Evolutionary conservation across 2,329 filamentous ascomycete species (phyloP), one percentile per base, ranked within the genome.

Genomic region (Pseudogymnoascus sp.): DNA sequence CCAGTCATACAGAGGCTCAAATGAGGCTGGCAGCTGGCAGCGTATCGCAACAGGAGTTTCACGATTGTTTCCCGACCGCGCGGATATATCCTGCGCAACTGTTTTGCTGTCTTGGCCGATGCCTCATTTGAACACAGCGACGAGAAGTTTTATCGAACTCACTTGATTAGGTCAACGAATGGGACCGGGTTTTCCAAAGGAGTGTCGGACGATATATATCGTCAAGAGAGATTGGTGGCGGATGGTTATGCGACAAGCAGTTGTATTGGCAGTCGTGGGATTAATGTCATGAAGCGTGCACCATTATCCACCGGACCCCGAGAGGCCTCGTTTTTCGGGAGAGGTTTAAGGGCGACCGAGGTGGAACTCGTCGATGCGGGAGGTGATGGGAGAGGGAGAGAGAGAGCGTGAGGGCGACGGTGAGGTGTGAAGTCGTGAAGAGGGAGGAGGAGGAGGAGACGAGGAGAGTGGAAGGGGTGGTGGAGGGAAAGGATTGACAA

Each of bases 111-210:
- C 12, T 16, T 16, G 7, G 26, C 31, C 46, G 35, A 59, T 43
- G 35, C 61, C 61, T 64, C 60, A 41, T 41, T 26, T 53, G 56
- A 62, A 40, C 46, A 61, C 61, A 62, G 56, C 63, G 62, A 66
- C 24, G 53, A 60, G 41, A 65, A 61, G 31, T 31, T 61, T n/a
- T 22, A 33, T 46, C 60, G 33, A 33, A 33, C 71, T 71, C 71
- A 73, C 72, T 65, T 66, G 61, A 63, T 66, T 59, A 69, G 65
- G 69, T 72, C 71, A 70, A 64, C 63, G 64, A 65, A 70, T 65
- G 50, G 33, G 24, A 60, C 66, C 65, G 56, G 53, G 61, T 64
- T 67, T 53, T 53, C 69, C 67, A 72, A 74, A 74, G 56, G 72
- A 74, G 71, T 71, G 72, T 73, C 65, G 71, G 56, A 60, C 56